phyloP scores from a whole-genome alignment of 129 eudicot genomes.

The Helichrysum umbraculigerum region DNA sequence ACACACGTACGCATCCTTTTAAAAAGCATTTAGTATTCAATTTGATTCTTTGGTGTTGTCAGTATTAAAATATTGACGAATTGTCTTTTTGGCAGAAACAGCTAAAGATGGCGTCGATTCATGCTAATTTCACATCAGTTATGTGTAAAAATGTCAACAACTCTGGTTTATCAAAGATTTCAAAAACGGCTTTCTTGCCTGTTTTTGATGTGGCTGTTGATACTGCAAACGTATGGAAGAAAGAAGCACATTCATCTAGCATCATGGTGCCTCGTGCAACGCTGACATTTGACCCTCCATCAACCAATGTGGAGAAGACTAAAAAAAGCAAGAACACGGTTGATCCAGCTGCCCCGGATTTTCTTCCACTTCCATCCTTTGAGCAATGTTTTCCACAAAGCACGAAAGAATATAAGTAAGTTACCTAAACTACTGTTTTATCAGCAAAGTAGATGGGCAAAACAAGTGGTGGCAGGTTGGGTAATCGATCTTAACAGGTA shows the following conservation, averaged over 20 bases:
- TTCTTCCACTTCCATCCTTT: constrained; percentile 92
- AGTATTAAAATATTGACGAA: not conserved
- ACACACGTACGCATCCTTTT: not conserved
- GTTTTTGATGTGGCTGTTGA: constrained; percentile 52
- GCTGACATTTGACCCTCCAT: constrained; percentile 79
- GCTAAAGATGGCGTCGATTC: constrained; percentile 71
- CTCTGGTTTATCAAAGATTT: constrained; percentile 42
- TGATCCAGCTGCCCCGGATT: constrained; percentile 90
- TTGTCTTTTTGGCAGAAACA: constrained; percentile 6
- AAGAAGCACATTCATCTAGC: constrained; percentile 36
- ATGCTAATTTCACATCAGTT: constrained; percentile 66
- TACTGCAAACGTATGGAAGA: constrained; percentile 40
- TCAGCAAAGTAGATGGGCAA: not conserved
- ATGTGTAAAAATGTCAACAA: constrained; percentile 56
- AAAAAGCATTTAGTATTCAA: constrained; percentile 7
- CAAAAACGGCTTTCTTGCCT: constrained; percentile 64
- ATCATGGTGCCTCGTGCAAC: constrained; percentile 63
- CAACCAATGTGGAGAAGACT: constrained; percentile 46
- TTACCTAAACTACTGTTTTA: not conserved
- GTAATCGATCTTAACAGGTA: not conserved
- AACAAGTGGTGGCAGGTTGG: not conserved
- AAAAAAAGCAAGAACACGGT: constrained; percentile 73
- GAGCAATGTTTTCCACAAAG: constrained; percentile 95
- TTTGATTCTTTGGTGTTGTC: not conserved
- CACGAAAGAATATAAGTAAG: constrained; percentile 76